Evolutionary conservation across 495 filamentous ascomycete species (phyloP).

Genomic region (Xylaria acuta): DNA sequence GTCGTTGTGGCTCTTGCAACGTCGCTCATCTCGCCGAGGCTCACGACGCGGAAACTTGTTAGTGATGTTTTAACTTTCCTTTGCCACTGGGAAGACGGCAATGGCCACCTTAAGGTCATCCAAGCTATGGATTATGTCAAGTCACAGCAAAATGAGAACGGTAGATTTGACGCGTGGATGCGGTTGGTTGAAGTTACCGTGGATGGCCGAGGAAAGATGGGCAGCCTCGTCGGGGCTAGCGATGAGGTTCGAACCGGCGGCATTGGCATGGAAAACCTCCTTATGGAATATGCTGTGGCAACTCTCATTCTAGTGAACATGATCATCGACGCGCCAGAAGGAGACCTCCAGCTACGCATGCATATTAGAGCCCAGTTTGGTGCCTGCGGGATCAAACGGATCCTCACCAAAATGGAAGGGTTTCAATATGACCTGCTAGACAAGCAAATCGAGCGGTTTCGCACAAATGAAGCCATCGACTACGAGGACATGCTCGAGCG

Average conservation of each 20-base stretch:
- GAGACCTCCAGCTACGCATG: slow-evolving; percentile 86
- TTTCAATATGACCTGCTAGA: slow-evolving; percentile 99
- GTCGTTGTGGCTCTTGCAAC: slow-evolving; percentile 88
- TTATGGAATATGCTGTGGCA: slow-evolving; percentile 99
- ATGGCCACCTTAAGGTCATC: slow-evolving; percentile 93
- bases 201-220: slow-evolving; percentile 97
- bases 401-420: slow-evolving; percentile 94
- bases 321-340: slow-evolving; percentile 89
- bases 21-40: slow-evolving; percentile 84
- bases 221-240: slow-evolving; percentile 92
- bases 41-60: slow-evolving; percentile 93
- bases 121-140: slow-evolving; percentile 94
- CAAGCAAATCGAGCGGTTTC: slow-evolving; percentile 95
- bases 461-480: slow-evolving; percentile 93
- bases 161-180: slow-evolving; percentile 98
- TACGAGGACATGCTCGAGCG: slow-evolving; percentile 96
- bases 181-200: slow-evolving; percentile 96
- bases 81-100: slow-evolving; percentile 93
- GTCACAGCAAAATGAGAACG: slow-evolving; percentile 86
- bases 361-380: slow-evolving; percentile 97
- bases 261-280: slow-evolving; percentile 97
- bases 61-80: slow-evolving; percentile 97
- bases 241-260: slow-evolving; percentile 97
- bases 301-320: slow-evolving; percentile 96
- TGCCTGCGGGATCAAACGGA: slow-evolving; percentile 92